Evolutionary conservation across 352 stramenopile species (phyloP).

Genomic region (Elongisporangium undulatum): DNA sequence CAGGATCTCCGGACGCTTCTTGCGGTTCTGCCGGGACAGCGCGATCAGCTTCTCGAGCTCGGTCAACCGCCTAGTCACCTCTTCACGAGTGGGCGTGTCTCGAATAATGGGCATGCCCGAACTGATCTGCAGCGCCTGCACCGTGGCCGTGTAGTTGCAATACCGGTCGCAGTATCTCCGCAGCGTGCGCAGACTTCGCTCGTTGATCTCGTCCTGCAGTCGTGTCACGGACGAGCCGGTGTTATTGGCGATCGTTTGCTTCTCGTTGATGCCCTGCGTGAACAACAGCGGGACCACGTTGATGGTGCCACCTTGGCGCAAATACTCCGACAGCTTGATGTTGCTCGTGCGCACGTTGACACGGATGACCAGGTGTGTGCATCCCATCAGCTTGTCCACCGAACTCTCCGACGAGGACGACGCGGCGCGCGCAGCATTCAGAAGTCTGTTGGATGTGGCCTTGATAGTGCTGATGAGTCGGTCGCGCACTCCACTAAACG

Average conservation of each 20-base stretch:
- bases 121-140: constrained; percentile 21
- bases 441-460: constrained; percentile 7
- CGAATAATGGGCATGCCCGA: neutral
- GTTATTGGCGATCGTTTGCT: constrained; percentile 90
- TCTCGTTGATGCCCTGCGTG: constrained; percentile 92
- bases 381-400: constrained; percentile 52
- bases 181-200: constrained; percentile 61
- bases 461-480: constrained; percentile 68
- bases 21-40: constrained; percentile 58
- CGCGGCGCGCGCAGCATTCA: constrained; percentile 23
- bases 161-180: constrained; percentile 73
- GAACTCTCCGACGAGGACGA: constrained; percentile 38
- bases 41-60: constrained; percentile 74
- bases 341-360: constrained; percentile 73
- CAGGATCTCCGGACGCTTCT: constrained; percentile 85
- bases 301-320: constrained; percentile 56
- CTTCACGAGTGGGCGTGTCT: constrained; percentile 32
- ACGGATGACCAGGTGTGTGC: constrained; percentile 74
- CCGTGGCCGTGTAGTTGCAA: constrained; percentile 58
- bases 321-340: constrained; percentile 58
- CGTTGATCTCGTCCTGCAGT: constrained; percentile 81
- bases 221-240: constrained; percentile 72
- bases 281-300: constrained; percentile 76
- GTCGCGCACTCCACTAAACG: constrained; percentile 63
- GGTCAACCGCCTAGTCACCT: constrained; percentile 45